Conservation (phyloP, 768 basidiomycete species). For the Hortiboletus flavorubellus region DNA sequence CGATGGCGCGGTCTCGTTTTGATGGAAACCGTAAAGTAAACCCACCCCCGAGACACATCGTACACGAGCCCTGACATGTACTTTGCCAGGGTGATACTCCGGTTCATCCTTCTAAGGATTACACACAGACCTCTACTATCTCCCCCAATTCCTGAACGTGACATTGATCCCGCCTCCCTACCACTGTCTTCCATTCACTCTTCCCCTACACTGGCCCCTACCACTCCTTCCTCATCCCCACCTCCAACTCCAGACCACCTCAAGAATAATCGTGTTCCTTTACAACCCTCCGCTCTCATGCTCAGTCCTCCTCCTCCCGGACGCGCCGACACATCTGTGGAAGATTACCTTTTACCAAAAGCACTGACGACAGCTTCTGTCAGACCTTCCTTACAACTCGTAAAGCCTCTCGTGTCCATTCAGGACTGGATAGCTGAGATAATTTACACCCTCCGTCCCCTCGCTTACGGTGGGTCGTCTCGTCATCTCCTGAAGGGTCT, state of each 20-base stretch:
- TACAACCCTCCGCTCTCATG: conserved; percentile 64
- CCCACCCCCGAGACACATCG: conserved; percentile 6
- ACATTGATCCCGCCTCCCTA: conserved; percentile 73
- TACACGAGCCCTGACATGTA: conserved; percentile 3
- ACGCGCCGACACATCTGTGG: conserved; percentile 55
- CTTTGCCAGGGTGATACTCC: conserved; percentile 62
- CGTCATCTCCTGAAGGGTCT: conserved; percentile 10
- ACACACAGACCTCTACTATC: conserved; percentile 75
- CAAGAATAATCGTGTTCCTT: conserved; percentile 67
- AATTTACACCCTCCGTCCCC: conserved; percentile 68
- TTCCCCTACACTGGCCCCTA: conserved; percentile 59
- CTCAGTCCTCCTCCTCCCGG: conserved; percentile 46
- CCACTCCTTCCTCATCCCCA: conserved; percentile 53
- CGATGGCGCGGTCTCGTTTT: conserved; percentile 76
- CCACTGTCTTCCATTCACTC: conserved; percentile 50
- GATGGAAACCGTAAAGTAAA: conserved; percentile 84
- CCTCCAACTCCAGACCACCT: conserved; percentile 75
- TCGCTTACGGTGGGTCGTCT: conserved; percentile 63
- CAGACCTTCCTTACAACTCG: conserved; percentile 63
- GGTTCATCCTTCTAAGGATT: conserved; percentile 66
- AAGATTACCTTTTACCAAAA: conserved; percentile 82
- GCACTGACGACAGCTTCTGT: conserved; percentile 72
- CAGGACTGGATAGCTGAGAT: conserved; percentile 75
- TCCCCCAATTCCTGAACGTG: conserved; percentile 83
- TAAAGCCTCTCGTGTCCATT: conserved; percentile 56